Evolutionary conservation across 768 basidiomycete genomes (phyloP), one percentile per base, ranked within the genome.

Genomic region (Lactarius indigo): DNA sequence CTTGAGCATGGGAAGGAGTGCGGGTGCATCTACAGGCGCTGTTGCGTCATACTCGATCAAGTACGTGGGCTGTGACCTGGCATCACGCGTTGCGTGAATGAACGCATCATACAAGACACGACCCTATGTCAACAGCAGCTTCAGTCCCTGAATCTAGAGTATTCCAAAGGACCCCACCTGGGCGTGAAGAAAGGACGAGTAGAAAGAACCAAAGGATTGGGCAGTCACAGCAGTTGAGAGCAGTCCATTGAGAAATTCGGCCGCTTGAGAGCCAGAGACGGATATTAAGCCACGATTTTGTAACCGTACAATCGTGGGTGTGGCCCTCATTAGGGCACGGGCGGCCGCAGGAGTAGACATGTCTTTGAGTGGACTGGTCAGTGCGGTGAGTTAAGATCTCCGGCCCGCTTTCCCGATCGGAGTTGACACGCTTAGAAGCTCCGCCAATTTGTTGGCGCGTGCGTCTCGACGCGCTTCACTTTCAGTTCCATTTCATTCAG

Each of bases 101-200:
- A 98, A 95, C 59, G 90, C 78, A 75, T 98, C 96, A 74, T 94
- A 89, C 56, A 97, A 79, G 35, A 98, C 87, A 74, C 95, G 84
- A 47, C 96, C 96, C 94, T 96, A 57, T 13, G 28, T 58, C 6
- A 72, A 72, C 31, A 68, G 69, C 26, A 62, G 59, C 4, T 61
- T 70, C 1, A 72, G 65, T 30, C 55, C 13, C 13, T 66, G 59
- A 12, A 44, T 57, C 5, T 74, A 71, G 28, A 54, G 33, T 33
- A 20, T n/a, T 33, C 41, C 17, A 52, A 30, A 8, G 65, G 39
- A 56, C 74, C 82, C 69, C 76, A 86, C 92, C 82, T 93, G 91
- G 61, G 93, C 88, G 73, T 91, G 88, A 18, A 95, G 78, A 73
- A 94, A 86, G 0, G 87, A 84, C 52, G 88, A 86, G 74, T 87